Percentiles rank a stretch among this genome's conserved stretches.
phyloP scores from a whole-genome alignment of 441 rosid genomes.

The Adansonia grandidieri region DNA sequence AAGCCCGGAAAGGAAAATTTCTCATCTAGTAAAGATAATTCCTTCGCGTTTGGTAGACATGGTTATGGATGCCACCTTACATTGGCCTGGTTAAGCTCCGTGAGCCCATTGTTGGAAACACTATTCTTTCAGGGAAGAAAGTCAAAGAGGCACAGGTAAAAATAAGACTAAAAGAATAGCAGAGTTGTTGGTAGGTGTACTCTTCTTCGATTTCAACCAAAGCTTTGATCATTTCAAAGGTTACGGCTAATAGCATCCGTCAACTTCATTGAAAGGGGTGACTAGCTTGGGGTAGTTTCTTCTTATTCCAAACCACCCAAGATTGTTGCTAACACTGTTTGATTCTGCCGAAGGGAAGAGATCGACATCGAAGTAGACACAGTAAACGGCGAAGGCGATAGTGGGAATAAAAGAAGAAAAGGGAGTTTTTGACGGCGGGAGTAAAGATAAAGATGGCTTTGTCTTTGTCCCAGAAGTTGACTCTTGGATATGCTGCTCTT shows the following conservation, averaged over 20 bases:
- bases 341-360: constrained; percentile 42
- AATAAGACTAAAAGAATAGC: constrained; percentile 31
- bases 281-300: constrained; percentile 30
- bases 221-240: constrained; percentile 32
- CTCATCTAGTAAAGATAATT: too few relatives aligned
- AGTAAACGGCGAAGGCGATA: constrained; percentile 45
- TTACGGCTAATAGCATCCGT: constrained; percentile 15
- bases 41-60: too few relatives aligned
- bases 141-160: neutral
- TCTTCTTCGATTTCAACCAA: constrained; percentile 39
- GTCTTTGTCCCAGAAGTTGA: constrained; percentile 86
- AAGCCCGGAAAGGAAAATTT: neutral
- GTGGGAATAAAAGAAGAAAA: constrained; percentile 37
- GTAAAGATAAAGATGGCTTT: constrained; percentile 50
- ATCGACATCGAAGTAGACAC: constrained; percentile 45
- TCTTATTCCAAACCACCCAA: constrained; percentile 42
- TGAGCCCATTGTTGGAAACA: too few relatives aligned
- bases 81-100: too few relatives aligned
- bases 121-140: too few relatives aligned
- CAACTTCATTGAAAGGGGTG: constrained; percentile 25
- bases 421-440: constrained; percentile 41
- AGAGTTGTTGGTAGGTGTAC: constrained; percentile 32
- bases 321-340: constrained; percentile 36
- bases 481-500: constrained; percentile 76
- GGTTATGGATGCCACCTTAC: too few relatives aligned